Conservation (phyloP, 768 basidiomycete genomes). For the Asterophora lycoperdoides region DNA sequence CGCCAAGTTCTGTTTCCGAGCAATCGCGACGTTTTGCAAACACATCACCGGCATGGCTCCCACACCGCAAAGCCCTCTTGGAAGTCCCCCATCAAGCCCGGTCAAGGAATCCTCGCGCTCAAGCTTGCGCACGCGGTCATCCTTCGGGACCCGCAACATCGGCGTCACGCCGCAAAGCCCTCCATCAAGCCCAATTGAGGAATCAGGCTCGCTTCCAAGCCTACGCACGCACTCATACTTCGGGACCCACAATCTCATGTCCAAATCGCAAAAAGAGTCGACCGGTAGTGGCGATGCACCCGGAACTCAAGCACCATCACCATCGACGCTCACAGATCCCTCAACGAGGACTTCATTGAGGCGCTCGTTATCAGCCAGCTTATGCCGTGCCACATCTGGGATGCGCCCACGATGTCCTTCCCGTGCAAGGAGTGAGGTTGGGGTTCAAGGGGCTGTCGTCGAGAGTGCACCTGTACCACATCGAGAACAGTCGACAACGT, state of each 20-base stretch:
- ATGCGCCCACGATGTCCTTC: conserved; percentile 12
- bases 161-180: conserved; percentile 17
- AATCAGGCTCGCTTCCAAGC: conserved; percentile 11
- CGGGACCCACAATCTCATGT: conserved; percentile 2
- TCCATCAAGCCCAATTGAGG: not conserved
- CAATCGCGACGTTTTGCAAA: conserved; percentile 67
- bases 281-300: not conserved
- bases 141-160: conserved; percentile 33
- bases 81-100: conserved; percentile 1
- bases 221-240: conserved; percentile 8
- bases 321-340: not conserved
- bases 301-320: not conserved
- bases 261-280: not conserved
- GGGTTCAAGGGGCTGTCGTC: not conserved
- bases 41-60: conserved; percentile 52
- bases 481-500: conserved; percentile 10
- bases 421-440: conserved; percentile 3
- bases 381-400: conserved; percentile 13
- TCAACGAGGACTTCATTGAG: conserved; percentile 16
- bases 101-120: conserved; percentile 4
- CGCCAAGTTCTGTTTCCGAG: conserved; percentile 76
- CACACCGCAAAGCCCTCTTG: conserved; percentile 14
- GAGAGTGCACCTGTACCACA: not conserved
- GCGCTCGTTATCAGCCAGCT: conserved; percentile 21
- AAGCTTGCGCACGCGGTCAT: conserved; percentile 10